Percentiles rank a stretch among this genome's conserved stretches.
These are phyloP conservation scores for Didymella exigua DNA, from an alignment of 2,329 filamentous ascomycete species.

Conservation along the genomic window DNA sequence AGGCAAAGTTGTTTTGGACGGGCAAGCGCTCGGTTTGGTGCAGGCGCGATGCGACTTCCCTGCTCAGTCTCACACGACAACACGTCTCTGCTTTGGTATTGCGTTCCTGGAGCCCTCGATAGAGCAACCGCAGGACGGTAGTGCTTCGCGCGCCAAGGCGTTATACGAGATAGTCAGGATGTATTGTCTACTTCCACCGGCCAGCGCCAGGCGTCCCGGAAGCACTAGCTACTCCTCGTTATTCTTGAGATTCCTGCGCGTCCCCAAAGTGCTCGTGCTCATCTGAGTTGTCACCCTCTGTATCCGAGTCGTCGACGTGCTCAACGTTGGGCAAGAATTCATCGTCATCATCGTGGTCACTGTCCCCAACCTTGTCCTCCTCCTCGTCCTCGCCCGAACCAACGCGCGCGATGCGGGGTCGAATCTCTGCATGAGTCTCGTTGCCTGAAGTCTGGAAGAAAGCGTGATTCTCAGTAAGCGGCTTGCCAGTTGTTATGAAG, in stretches of 20 bases:
- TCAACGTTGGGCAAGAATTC: constrained; percentile 19
- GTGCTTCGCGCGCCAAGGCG: neutral
- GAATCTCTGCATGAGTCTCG: constrained; percentile 15
- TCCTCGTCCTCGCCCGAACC: constrained; percentile 11
- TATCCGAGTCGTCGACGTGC: constrained; percentile 24
- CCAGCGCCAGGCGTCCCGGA: neutral
- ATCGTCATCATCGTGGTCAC: constrained; percentile 22
- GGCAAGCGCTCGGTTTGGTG: neutral
- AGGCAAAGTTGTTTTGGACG: too few species aligned
- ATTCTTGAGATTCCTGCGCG: constrained; percentile 5
- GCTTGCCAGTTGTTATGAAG: constrained; percentile 59
- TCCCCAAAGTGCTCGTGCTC: constrained; percentile 14
- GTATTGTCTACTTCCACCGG: neutral
- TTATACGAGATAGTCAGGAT: too few species aligned
- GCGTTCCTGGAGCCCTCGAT: too few species aligned
- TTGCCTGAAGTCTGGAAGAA: constrained; percentile 54
- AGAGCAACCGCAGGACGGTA: neutral
- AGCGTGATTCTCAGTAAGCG: constrained; percentile 54
- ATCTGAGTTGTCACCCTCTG: constrained; percentile 16
- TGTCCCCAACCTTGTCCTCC: constrained; percentile 13
- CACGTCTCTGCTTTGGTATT: too few species aligned
- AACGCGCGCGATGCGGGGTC: constrained; percentile 17
- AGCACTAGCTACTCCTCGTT: neutral
- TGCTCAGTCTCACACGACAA: too few species aligned
- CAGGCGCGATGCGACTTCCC: neutral